Base-by-base conservation (phyloP, 768 basidiomycete species). In the Hypsizygus marmoreus region DNA sequence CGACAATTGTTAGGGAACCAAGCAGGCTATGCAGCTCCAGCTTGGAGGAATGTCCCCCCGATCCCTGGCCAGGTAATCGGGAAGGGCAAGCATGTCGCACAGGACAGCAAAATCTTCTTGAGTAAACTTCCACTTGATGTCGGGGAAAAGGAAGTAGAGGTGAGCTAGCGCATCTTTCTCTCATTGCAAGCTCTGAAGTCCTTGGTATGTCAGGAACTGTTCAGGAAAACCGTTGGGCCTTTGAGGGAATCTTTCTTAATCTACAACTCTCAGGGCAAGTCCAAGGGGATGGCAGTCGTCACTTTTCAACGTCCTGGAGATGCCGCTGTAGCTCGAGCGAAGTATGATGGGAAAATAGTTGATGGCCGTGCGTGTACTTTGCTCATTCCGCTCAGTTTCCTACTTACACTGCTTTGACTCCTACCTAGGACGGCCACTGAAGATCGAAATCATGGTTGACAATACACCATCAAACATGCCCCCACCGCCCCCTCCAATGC, bases 281-380 rank as follows among this genome's bases (percentile, higher is more conserved):
- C 87, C 34, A 89, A 87, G 57, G 88, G 88, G 14, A 89, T 90
- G 87, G 88, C 88, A 2, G 63, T 91, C 11, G 84, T 90, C 2
- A 57, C 70, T 0, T 91, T 91, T 56, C 75, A 81, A 54, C 76
- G 82, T 24, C 50, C 76, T 6, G 80, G 73, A 1, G 85, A 88
- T 63, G 88, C 88, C 6, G 67, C 61, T 2, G 51, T 79, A 30
- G 88, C 88, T 7, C 76, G 78, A 29, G 60, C 70, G 19, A 89
- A 86, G 65, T 91, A 87, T 56, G 72, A 90, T 53, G 86, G 86
- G 34, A 87, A 87, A 66, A 77, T 88, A 40, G 80, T 91, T 16
- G 88, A 91, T 57, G 77, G 75, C 41, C 69, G 79, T 77, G 51
- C 62, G 75, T 73, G 36, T n/a, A 19, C 14, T 46, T 37, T 32